A percentile compares a stretch with the other conserved stretches of the same genome.
Evolutionary conservation across 805 yeast species (phyloP).

Genomic region (Wickerhamomyces sydowiorum): DNA sequence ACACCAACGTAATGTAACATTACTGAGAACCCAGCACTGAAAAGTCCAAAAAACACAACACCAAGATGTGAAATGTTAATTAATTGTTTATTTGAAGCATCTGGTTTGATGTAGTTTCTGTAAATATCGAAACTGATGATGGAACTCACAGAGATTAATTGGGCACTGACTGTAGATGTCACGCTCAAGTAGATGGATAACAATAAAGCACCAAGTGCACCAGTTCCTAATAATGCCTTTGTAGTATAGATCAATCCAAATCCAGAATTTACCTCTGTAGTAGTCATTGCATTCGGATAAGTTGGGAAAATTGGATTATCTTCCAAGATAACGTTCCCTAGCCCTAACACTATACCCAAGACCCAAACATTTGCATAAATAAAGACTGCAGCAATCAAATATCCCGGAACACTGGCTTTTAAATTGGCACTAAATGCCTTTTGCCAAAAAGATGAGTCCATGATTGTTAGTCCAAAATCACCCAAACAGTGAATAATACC

Average conservation of each 20-base stretch:
- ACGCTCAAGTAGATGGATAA: constrained; percentile 33
- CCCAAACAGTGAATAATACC: constrained; percentile 28
- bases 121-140: constrained; percentile 33
- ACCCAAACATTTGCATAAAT: constrained; percentile 32
- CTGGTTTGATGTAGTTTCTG: constrained; percentile 30
- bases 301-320: constrained; percentile 28
- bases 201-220: constrained; percentile 31
- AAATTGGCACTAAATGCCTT: constrained; percentile 32
- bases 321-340: constrained; percentile 26
- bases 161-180: constrained; percentile 36
- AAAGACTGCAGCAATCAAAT: constrained; percentile 27
- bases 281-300: constrained; percentile 31
- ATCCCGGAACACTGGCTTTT: constrained; percentile 32
- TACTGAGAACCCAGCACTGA: constrained; percentile 31
- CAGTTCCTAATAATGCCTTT: constrained; percentile 44
- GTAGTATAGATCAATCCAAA: constrained; percentile 29
- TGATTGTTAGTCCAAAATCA: constrained; percentile 31
- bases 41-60: constrained; percentile 33
- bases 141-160: constrained; percentile 34
- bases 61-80: constrained; percentile 28
- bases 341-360: constrained; percentile 30
- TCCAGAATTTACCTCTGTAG: constrained; percentile 32
- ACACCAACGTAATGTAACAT: constrained; percentile 27
- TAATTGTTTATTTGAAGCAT: constrained; percentile 30
- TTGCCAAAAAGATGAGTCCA: constrained; percentile 37